Base-by-base conservation (phyloP, 2,329 filamentous ascomycete species). In the Paraconiothyrium sp. region DNA sequence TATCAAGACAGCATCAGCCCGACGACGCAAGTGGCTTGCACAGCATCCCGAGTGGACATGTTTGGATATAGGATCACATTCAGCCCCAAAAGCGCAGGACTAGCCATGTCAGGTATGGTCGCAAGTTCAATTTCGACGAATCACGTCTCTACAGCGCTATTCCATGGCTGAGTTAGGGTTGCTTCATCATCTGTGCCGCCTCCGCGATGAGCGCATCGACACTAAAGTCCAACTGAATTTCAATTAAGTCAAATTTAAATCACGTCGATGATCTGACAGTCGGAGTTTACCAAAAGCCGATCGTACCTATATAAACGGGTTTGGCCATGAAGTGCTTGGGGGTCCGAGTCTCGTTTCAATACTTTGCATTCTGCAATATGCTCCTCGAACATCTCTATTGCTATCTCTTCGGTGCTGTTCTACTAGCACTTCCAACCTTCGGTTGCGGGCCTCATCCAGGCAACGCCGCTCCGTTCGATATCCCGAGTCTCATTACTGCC, bases 1-100 rank as follows among this genome's bases (percentile, higher is more conserved):
- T 16, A 48, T 57, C 20, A 57, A 27, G 44, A 30, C 20, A 44
- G 54, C 54, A 37, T 30, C 30, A 20, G 39, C 10, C 20, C 9
- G 30, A 27, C 27, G 54, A 4, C n/a, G 48, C 8, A 24, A 11
- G n/a, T 57, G 54, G 43, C n/a, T 57, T 27, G 54, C 43, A 6
- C 30, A 48, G 30, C 43, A 57, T 49, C 27, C 35, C n/a, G 43
- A 48, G 2, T 35, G 44, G 24, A 27, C 13, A 10, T 34, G 20
- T 47, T 14, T 14, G 10, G 54, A 43, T 30, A 6, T 6, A 7
- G 16, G 32, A 32, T 22, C 13, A 34, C n/a, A 20, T 9, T 35
- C 39, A 39, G 22, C 41, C 34, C 34, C 14, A 11, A 13, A 34
- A 34, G 37, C 54, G 54, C 54, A 35, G 24, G 2, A 8, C 54